Percentiles rank a stretch among this genome's conserved stretches.
Evolutionary conservation across 2,329 filamentous ascomycete genomes (phyloP).

Genomic region (Zasmidium citrigriseum): DNA sequence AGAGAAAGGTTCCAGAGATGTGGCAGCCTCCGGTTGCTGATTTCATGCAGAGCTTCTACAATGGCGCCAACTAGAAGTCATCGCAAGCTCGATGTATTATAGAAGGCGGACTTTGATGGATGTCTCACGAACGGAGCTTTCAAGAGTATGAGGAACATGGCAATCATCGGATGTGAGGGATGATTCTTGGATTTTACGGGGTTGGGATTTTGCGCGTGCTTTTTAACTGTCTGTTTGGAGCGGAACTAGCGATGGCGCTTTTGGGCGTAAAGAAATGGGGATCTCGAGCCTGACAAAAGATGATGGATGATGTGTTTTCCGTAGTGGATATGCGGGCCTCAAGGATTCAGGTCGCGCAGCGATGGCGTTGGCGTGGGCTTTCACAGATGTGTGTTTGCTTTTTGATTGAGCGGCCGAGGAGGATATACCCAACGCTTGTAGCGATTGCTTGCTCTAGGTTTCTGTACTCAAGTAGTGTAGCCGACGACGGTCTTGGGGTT

Average conservation of each 20-base stretch:
- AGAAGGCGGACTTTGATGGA: neutral
- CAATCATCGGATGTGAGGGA: too few relatives aligned
- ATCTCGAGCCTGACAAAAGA: neutral
- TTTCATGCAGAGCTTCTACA: slow-evolving; percentile 10
- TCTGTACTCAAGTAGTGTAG: neutral
- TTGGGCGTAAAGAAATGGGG: neutral
- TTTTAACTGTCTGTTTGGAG: neutral
- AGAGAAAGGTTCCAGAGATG: slow-evolving; percentile 22
- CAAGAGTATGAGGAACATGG: too few relatives aligned
- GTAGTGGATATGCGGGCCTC: neutral
- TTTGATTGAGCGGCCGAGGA: neutral
- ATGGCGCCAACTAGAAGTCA: neutral
- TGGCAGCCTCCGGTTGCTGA: slow-evolving; percentile 18
- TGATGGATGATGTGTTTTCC: neutral
- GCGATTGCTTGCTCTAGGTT: neutral
- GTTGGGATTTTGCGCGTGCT: neutral
- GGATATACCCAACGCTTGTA: slow-evolving; percentile 1
- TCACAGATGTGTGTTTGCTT: too few relatives aligned
- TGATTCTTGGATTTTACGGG: too few relatives aligned
- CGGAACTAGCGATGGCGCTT: slow-evolving; percentile 1
- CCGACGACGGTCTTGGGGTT: neutral
- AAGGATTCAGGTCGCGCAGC: neutral
- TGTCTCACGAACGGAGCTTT: too few relatives aligned
- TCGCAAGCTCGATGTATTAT: neutral
- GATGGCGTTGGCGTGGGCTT: neutral